A percentile compares a stretch with the other conserved stretches of the same genome.
Conservation (phyloP, 306 rosid species). For the Cucumis sativus region Cucumber_9930_V3 NC_026660.2:21911001-21911500, state of each 20-base stretch:
- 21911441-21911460: neutral
- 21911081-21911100: neutral
- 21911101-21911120: neutral
- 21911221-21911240: slow-evolving; percentile 31
- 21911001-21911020: slow-evolving; percentile 39
- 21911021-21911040: slow-evolving; percentile 30
- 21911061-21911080: neutral
- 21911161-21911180: slow-evolving; percentile 61
- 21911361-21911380: neutral
- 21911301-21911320: neutral
- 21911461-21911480: neutral
- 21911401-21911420: neutral
- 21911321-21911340: neutral
- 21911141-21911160: slow-evolving; percentile 76
- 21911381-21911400: neutral
- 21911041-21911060: neutral
- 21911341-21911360: neutral
- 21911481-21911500: neutral
- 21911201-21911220: slow-evolving; percentile 62
- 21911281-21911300: slow-evolving; percentile 64
- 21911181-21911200: slow-evolving; percentile 94
- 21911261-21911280: slow-evolving; percentile 50
- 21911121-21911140: slow-evolving; percentile 41
- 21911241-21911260: slow-evolving; percentile 52
- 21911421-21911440: neutral